These are phyloP conservation scores for Aspergillus sp. DNA, from an alignment of 2,329 filamentous ascomycete genomes.

Conservation along the genomic window DNA sequence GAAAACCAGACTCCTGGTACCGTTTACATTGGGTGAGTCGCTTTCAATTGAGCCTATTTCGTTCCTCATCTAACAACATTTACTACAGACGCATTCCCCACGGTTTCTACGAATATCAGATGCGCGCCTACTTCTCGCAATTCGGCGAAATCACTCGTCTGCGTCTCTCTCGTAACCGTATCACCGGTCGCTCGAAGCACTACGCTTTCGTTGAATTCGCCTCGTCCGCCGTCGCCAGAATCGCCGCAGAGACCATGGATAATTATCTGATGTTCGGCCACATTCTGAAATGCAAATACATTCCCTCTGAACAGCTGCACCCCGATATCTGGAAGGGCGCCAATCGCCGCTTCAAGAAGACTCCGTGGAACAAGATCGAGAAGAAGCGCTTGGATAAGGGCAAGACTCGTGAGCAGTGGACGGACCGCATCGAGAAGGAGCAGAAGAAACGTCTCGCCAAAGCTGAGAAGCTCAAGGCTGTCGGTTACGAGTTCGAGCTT, in stretches of 20 bases:
- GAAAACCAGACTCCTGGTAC: constrained; percentile 56
- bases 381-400: constrained; percentile 68
- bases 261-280: constrained; percentile 95
- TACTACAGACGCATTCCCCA: constrained; percentile 65
- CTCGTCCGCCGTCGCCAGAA: constrained; percentile 70
- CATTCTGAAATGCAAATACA: constrained; percentile 77
- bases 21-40: constrained; percentile 67
- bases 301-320: constrained; percentile 71
- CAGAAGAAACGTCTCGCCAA: constrained; percentile 61
- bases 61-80: constrained; percentile 11
- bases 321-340: constrained; percentile 81
- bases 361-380: constrained; percentile 82
- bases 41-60: constrained; percentile 6
- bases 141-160: constrained; percentile 77
- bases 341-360: constrained; percentile 79
- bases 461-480: constrained; percentile 65
- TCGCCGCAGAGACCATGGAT: constrained; percentile 94
- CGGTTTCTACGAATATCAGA: constrained; percentile 95
- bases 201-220: constrained; percentile 90
- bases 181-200: constrained; percentile 86
- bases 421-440: constrained; percentile 66
- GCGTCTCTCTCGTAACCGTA: constrained; percentile 83
- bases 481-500: constrained; percentile 77
- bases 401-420: constrained; percentile 69
- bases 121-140: constrained; percentile 87